These are phyloP conservation scores for Guadua angustifolia DNA, from an alignment of 176 grass and related monocot species.

Conservation along the genomic window DNA sequence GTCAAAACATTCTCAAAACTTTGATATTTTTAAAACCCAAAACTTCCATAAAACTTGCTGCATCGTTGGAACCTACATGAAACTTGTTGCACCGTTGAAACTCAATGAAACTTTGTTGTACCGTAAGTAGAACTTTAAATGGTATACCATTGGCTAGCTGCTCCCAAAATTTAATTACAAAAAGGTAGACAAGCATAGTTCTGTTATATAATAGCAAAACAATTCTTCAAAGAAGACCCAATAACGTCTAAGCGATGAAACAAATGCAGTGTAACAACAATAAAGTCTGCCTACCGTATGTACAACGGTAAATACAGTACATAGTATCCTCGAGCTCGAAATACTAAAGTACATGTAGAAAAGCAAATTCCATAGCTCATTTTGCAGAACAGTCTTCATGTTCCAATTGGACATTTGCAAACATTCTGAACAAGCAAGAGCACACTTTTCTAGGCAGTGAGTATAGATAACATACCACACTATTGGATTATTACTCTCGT, in stretches of 20 bases:
- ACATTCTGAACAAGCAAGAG: background rate
- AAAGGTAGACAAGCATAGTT: background rate
- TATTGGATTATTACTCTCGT: background rate
- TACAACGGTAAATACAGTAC: background rate
- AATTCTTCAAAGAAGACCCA: background rate
- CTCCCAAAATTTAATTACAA: background rate
- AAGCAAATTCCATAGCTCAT: background rate
- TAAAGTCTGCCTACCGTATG: background rate
- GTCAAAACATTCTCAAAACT: no score
- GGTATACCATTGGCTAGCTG: no score
- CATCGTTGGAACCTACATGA: no score
- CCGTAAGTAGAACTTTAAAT: no score
- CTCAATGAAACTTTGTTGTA: no score
- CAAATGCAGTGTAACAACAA: background rate
- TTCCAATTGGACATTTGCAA: background rate
- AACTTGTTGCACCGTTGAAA: no score
- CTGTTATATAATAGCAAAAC: background rate
- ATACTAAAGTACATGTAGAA: background rate
- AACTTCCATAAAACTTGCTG: no score
- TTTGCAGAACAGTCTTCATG: background rate
- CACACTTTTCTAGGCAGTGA: background rate
- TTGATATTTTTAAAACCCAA: no score
- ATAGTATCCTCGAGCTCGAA: background rate
- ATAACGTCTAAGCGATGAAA: background rate
- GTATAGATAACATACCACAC: background rate